phyloP scores from a whole-genome alignment of 805 yeast genomes.

The Saccharomycodes ludwigii region DNA sequence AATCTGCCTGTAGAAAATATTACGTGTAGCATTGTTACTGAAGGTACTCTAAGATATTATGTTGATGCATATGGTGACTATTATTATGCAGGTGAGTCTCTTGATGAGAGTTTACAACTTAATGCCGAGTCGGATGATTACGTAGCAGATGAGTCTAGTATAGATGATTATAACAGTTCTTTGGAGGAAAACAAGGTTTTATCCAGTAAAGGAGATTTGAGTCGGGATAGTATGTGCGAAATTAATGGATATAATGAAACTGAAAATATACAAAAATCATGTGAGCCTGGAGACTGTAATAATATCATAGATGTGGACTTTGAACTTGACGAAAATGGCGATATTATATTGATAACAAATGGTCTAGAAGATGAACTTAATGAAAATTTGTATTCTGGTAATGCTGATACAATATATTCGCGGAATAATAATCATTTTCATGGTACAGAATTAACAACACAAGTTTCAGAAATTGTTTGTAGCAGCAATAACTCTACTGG shows the following conservation, averaged over 20 bases:
- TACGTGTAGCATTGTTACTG: neutral
- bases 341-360: conserved; percentile 5
- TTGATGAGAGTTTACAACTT: no score
- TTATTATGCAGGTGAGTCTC: conserved; percentile 11
- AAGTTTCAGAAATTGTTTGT: conserved; percentile 10
- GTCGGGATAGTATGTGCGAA: no score
- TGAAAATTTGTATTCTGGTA: conserved; percentile 5
- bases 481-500: no score
- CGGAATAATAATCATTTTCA: conserved; percentile 2
- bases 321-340: conserved; percentile 14
- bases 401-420: conserved; percentile 5
- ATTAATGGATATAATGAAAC: conserved; percentile 4
- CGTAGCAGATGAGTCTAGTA: neutral
- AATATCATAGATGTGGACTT: conserved; percentile 9
- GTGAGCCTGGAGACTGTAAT: no score
- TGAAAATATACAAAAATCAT: no score
- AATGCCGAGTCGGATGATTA: neutral
- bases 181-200: neutral
- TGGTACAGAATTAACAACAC: conserved; percentile 2
- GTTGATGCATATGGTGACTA: conserved; percentile 16
- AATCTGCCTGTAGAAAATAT: no score
- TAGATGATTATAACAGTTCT: neutral
- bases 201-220: conserved; percentile 4
- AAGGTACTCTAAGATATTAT: conserved; percentile 10
- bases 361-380: conserved; percentile 6